Percentiles rank a stretch among this genome's conserved stretches.
Evolutionary conservation across 2,329 filamentous ascomycete genomes (phyloP).

Genomic region (Diaporthe ampelina): DNA sequence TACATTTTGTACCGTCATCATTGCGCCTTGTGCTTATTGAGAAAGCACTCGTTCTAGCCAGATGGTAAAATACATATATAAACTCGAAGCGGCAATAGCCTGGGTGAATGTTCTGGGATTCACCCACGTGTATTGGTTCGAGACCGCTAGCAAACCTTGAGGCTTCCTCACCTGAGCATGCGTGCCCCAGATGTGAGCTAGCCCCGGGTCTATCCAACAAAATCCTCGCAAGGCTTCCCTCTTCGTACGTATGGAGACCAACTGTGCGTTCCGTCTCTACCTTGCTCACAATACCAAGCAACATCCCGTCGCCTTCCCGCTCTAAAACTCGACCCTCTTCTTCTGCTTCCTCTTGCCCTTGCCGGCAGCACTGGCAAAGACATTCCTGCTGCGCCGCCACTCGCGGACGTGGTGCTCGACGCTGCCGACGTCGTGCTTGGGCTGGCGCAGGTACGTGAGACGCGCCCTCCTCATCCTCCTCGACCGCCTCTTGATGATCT

Average conservation of each 20-base stretch:
- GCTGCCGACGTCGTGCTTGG: conserved; percentile 88
- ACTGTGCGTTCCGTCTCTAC: background rate
- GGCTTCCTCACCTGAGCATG: background rate
- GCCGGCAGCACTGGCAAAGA: conserved; percentile 50
- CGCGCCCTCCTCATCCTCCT: conserved; percentile 90
- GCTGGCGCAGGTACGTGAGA: conserved; percentile 91
- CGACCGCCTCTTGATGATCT: conserved; percentile 88
- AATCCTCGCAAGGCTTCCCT: no score
- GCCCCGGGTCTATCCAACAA: background rate
- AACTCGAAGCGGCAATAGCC: background rate
- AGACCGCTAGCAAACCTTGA: background rate
- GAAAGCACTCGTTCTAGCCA: background rate
- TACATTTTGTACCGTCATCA: conserved; percentile 15
- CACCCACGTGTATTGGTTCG: background rate
- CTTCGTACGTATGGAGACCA: background rate
- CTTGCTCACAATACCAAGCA: background rate
- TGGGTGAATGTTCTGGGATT: background rate
- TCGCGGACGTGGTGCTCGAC: conserved; percentile 84
- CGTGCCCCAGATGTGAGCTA: background rate
- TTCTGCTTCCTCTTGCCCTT: conserved; percentile 41
- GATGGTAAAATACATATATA: background rate
- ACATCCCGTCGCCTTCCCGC: background rate
- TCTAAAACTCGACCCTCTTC: conserved; percentile 40
- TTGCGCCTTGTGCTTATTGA: background rate
- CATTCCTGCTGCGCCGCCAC: conserved; percentile 61